phyloP scores from a whole-genome alignment of 2,329 filamentous ascomycete species.

The Neofusicoccum sp. region DNA sequence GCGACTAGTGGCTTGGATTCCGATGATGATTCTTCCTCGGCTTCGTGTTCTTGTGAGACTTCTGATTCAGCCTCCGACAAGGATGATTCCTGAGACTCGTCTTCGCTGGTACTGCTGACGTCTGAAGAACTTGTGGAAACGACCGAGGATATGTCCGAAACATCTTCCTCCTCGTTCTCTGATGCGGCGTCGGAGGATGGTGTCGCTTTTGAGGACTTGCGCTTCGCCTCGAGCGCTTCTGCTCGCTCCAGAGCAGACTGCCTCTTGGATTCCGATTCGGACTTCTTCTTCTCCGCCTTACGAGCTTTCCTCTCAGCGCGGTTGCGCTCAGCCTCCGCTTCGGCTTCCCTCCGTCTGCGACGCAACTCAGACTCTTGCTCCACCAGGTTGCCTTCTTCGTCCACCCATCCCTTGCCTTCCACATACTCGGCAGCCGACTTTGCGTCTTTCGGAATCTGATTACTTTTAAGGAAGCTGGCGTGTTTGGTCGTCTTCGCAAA shows the following conservation, averaged over 20 bases:
- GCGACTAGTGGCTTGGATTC: slow-evolving; percentile 24
- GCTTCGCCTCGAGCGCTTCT: slow-evolving; percentile 8
- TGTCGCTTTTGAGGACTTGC: neutral
- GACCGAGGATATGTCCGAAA: slow-evolving; percentile 33
- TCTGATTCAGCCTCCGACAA: slow-evolving; percentile 29
- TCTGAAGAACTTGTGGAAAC: slow-evolving; percentile 40
- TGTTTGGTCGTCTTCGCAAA: slow-evolving; percentile 84
- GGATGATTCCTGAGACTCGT: slow-evolving; percentile 10
- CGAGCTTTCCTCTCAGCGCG: neutral
- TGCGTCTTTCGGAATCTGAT: slow-evolving; percentile 45
- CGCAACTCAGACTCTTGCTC: slow-evolving; percentile 53
- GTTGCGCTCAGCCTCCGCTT: slow-evolving; percentile 19
- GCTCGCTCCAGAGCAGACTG: slow-evolving; percentile 6
- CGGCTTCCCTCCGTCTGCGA: slow-evolving; percentile 21
- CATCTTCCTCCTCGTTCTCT: slow-evolving; percentile 6
- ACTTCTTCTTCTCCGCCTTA: neutral
- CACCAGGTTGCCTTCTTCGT: slow-evolving; percentile 74
- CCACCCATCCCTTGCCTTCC: slow-evolving; percentile 86
- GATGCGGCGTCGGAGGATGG: neutral
- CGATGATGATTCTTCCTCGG: slow-evolving; percentile 25
- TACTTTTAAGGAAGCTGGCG: slow-evolving; percentile 75
- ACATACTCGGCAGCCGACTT: slow-evolving; percentile 67
- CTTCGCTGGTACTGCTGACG: slow-evolving; percentile 26
- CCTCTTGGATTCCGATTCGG: slow-evolving; percentile 27
- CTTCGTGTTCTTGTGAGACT: slow-evolving; percentile 22